phyloP scores from a whole-genome alignment of 2,329 filamentous ascomycete genomes.

The Fusarium stilboides region DNA sequence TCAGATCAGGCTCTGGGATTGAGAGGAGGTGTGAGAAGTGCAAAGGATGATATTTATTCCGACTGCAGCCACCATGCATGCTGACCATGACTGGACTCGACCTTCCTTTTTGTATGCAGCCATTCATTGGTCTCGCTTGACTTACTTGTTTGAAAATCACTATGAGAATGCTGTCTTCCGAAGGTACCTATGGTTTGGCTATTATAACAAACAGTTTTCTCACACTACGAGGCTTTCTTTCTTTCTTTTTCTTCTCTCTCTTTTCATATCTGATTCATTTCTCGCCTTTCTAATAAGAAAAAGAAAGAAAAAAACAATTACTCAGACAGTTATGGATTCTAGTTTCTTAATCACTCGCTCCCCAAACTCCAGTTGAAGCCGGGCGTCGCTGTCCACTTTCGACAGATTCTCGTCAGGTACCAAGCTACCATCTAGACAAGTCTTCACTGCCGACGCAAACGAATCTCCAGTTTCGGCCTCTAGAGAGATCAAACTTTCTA shows the following conservation, averaged over 20 bases:
- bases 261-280: background rate
- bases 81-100: too few species aligned
- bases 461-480: background rate
- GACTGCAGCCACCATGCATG: background rate
- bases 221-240: too few species aligned
- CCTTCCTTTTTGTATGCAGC: too few species aligned
- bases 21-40: background rate
- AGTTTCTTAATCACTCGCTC: background rate
- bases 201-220: too few species aligned
- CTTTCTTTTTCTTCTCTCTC: background rate
- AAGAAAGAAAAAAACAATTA: too few species aligned
- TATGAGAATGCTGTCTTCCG: too few species aligned
- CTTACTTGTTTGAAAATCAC: too few species aligned
- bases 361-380: background rate
- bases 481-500: background rate
- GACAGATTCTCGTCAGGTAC: background rate
- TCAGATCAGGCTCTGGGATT: too few species aligned
- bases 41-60: background rate
- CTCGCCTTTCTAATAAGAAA: too few species aligned
- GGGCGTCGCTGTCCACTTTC: background rate
- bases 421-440: background rate
- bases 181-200: too few species aligned
- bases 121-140: too few species aligned
- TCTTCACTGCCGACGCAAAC: background rate
- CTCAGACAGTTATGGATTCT: background rate